Base-by-base conservation (phyloP, 2,329 filamentous ascomycete species). In the Sclerotinia sclerotiorum region DNA sequence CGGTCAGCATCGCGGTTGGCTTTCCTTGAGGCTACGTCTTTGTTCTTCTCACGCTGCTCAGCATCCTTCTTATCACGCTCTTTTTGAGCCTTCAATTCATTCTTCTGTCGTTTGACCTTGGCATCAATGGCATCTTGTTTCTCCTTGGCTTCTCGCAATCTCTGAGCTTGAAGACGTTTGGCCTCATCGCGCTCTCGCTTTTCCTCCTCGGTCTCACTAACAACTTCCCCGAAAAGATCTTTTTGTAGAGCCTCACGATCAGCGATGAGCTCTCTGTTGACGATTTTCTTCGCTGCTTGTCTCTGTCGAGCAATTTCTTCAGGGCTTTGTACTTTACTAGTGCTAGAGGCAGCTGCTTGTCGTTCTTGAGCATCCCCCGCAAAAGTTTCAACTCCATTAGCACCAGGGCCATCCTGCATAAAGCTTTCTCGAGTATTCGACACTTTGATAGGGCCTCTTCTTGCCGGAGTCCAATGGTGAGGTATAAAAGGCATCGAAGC, bases 171-270 rank as follows among this genome's bases (percentile, higher is more conserved):
- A 10, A 57, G 21, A 13, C 54, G 49, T n/a, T 44, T 42, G 2
- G 46, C 27, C 8, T 42, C 55, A 8, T 56, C 58, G 7, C 27
- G 49, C 8, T 61, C 24, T 5, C 52, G 56, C 8, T 64, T 71
- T 27, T 64, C 61, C 63, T 71, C 67, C 27, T 58, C 60, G 1
- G 55, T 64, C 35, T 74, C 72, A 19, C 42, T 48, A n/a, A 72
- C n/a, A 13, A 70, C 55, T 62, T 73, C 70, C 2, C 73, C 74
- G n/a, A 74, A 74, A 2, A 74, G 29, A 3, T 69, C 70, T 5
- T 65, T 15, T 15, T 75, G 70, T 5, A 69, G 42, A 11, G 57
- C 64, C 15, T 60, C 60, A 2, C 68, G 49, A 56, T 65, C 60
- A 5, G 42, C 70, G 8, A 71, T 49, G 2, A 67, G 15, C 49